These are phyloP conservation scores for Mycena chlorophos DNA, from an alignment of 768 basidiomycete species.

Conservation along the genomic window DNA sequence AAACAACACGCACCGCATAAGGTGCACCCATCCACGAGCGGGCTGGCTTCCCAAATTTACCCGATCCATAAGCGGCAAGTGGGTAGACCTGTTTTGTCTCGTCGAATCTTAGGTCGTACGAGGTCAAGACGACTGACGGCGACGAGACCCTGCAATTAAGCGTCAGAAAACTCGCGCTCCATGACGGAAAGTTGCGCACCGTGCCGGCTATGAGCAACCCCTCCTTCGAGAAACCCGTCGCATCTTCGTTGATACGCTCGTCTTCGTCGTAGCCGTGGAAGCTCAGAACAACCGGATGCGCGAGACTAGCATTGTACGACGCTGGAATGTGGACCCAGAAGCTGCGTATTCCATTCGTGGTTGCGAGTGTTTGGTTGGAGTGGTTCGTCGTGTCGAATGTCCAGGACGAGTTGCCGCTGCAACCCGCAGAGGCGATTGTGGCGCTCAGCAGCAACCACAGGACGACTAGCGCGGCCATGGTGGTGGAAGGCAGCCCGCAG, in stretches of 20 bases:
- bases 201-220: conserved; percentile 10
- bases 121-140: conserved; percentile 3
- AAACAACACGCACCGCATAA: conserved; percentile 12
- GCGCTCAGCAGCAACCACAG: too few species aligned
- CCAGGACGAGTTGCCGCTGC: conserved; percentile 13
- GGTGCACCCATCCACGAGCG: conserved; percentile 22
- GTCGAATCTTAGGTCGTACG: not conserved
- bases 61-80: conserved; percentile 8
- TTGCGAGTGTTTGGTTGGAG: conserved; percentile 16
- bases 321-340: conserved; percentile 23
- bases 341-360: conserved; percentile 15
- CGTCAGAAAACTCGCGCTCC: not conserved
- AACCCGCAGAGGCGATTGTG: conserved; percentile 1
- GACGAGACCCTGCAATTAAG: conserved; percentile 15
- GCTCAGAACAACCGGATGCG: conserved; percentile 18
- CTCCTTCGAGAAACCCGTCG: conserved; percentile 15
- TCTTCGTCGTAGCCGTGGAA: conserved; percentile 18
- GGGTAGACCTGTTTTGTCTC: conserved; percentile 18
- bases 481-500: too few species aligned
- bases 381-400: conserved; percentile 17
- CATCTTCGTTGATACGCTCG: conserved; percentile 12
- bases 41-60: not conserved
- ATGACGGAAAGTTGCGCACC: conserved; percentile 1
- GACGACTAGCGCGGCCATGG: too few species aligned
- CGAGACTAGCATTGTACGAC: conserved; percentile 7